These are phyloP conservation scores for Pseudomonodictys pantanalensis DNA, from an alignment of 495 filamentous ascomycete species.

Conservation along the genomic window DNA sequence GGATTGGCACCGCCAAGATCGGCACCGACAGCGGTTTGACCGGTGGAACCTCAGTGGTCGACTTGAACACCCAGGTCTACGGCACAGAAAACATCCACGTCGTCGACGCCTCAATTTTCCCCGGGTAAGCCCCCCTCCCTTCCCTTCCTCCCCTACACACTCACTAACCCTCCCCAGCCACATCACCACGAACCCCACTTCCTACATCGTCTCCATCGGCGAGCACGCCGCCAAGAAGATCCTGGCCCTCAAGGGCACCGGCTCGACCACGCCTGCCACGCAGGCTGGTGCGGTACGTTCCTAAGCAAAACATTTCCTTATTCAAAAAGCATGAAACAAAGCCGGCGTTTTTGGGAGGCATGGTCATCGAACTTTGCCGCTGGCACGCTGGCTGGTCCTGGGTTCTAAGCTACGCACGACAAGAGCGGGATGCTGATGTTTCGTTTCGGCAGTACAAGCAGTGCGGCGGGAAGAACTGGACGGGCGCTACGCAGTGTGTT, in stretches of 20 bases:
- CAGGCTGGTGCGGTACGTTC: slow-evolving; percentile 23
- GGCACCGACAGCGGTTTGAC: slow-evolving; percentile 64
- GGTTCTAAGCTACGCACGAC: background rate
- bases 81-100: slow-evolving; percentile 69
- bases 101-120: slow-evolving; percentile 63
- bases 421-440: slow-evolving; percentile 5
- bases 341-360: background rate
- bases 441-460: slow-evolving; percentile 36
- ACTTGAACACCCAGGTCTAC: slow-evolving; percentile 66
- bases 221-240: slow-evolving; percentile 59
- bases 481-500: slow-evolving; percentile 42
- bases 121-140: slow-evolving; percentile 43
- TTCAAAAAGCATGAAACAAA: slow-evolving; percentile 1
- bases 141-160: background rate
- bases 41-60: slow-evolving; percentile 66
- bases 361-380: background rate
- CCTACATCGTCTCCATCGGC: slow-evolving; percentile 57
- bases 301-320: background rate
- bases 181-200: slow-evolving; percentile 58
- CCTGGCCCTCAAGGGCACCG: slow-evolving; percentile 42
- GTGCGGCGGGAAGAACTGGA: slow-evolving; percentile 47
- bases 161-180: slow-evolving; percentile 9
- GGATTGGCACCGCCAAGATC: slow-evolving; percentile 64
- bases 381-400: background rate
- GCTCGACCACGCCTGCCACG: background rate